phyloP scores from a whole-genome alignment of 257 asterid genomes.

The Solanum rostratum region DNA sequence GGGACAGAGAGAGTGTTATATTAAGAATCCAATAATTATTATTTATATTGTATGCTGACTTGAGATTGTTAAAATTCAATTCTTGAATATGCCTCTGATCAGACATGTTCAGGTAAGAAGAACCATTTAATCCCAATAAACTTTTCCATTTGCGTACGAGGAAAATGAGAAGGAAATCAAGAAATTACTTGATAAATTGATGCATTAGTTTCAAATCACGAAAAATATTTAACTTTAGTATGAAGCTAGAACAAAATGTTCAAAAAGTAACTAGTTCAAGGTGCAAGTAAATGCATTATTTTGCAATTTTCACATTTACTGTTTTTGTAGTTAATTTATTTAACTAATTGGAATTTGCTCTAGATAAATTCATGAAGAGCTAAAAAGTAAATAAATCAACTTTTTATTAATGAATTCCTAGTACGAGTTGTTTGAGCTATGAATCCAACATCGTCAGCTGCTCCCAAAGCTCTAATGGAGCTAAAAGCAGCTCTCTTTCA shows the following conservation, averaged over 20 bases:
- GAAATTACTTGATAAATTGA: not conserved
- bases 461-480: conserved; percentile 4
- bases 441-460: not conserved
- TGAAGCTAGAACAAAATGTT: not conserved
- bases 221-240: not conserved
- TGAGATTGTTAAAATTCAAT: not conserved
- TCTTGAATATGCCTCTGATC: not conserved
- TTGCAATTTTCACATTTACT: not conserved
- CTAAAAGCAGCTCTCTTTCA: conserved; percentile 23
- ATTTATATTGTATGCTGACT: not conserved
- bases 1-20: too few relatives aligned
- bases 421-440: not conserved
- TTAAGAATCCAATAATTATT: not conserved
- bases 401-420: too few relatives aligned
- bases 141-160: not conserved
- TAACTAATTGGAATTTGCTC: not conserved
- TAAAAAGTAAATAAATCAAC: too few relatives aligned
- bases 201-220: not conserved
- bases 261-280: not conserved
- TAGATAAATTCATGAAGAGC: not conserved
- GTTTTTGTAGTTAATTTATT: not conserved
- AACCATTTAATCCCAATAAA: not conserved
- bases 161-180: not conserved
- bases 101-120: not conserved
- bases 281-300: not conserved